phyloP scores from a whole-genome alignment of 2,329 filamentous ascomycete species.

The Colletotrichum sp. region DNA sequence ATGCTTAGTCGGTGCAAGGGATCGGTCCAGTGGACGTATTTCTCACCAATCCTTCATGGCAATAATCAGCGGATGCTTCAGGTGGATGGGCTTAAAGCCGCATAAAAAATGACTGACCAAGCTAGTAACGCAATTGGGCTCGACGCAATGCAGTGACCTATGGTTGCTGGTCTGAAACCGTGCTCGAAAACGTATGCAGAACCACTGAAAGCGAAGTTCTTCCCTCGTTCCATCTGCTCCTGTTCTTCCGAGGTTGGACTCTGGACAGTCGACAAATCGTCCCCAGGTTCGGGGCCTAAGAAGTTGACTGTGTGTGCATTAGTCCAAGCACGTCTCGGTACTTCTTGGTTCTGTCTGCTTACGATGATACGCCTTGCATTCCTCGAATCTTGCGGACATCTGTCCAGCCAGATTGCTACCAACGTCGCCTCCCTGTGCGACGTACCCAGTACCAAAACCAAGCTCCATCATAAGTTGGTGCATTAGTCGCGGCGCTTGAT shows the following conservation, averaged over 20 bases:
- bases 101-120: neutral
- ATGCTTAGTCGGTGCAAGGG: neutral
- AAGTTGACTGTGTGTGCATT: neutral
- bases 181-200: neutral
- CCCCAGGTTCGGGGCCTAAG: neutral
- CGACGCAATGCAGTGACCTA: neutral
- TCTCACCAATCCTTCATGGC: neutral
- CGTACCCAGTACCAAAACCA: neutral
- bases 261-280: neutral
- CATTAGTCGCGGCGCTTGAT: neutral
- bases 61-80: neutral
- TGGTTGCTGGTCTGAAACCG: neutral
- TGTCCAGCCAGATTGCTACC: neutral
- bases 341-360: neutral
- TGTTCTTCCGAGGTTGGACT: neutral
- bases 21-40: neutral
- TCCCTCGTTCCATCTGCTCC: neutral
- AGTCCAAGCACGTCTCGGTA: neutral
- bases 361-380: neutral
- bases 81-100: neutral
- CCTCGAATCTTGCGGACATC: neutral
- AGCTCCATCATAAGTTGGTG: neutral
- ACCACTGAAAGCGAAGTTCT: neutral
- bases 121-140: neutral
- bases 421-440: neutral